A percentile compares a stretch with the other conserved stretches of the same genome.
Conservation (phyloP, 2,329 filamentous ascomycete genomes). For the Acephala macrosclerotiorum region DNA sequence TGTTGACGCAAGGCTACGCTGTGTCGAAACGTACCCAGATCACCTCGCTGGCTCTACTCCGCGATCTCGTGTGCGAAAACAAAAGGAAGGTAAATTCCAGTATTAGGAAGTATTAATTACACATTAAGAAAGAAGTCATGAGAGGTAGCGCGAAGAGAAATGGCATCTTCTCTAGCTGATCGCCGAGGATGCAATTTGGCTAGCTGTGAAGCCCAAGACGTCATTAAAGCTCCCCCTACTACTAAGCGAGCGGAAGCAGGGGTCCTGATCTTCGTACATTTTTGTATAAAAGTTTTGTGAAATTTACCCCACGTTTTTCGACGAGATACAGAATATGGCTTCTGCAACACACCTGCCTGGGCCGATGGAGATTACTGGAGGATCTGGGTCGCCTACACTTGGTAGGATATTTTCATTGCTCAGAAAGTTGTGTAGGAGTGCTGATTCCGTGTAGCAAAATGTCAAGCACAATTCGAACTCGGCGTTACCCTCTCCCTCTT, state of each 20-base stretch:
- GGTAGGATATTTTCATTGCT: neutral
- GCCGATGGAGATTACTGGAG: slow-evolving; percentile 30
- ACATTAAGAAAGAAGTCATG: slow-evolving; percentile 16
- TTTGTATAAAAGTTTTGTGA: neutral
- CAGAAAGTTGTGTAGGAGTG: neutral
- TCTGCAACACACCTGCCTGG: slow-evolving; percentile 31
- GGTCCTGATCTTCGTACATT: neutral
- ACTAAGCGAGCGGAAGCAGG: neutral
- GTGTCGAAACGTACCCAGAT: neutral
- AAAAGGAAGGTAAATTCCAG: slow-evolving; percentile 12
- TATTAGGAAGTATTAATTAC: slow-evolving; percentile 13
- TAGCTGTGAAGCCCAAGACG: neutral
- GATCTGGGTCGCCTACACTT: neutral
- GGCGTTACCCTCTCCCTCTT: slow-evolving; percentile 85
- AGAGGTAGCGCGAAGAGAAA: neutral
- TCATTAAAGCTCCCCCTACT: neutral
- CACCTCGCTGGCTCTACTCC: neutral
- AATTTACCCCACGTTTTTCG: slow-evolving; percentile 19
- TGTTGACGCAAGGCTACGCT: slow-evolving; percentile 3
- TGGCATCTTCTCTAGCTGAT: neutral
- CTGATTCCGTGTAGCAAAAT: slow-evolving; percentile 54
- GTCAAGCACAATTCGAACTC: slow-evolving; percentile 79
- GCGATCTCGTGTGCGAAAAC: neutral
- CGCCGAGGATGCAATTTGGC: slow-evolving; percentile 5
- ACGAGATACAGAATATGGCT: slow-evolving; percentile 27